Evolutionary conservation across 139 green algal species (phyloP).

Genomic region (Closterium sp.): DNA sequence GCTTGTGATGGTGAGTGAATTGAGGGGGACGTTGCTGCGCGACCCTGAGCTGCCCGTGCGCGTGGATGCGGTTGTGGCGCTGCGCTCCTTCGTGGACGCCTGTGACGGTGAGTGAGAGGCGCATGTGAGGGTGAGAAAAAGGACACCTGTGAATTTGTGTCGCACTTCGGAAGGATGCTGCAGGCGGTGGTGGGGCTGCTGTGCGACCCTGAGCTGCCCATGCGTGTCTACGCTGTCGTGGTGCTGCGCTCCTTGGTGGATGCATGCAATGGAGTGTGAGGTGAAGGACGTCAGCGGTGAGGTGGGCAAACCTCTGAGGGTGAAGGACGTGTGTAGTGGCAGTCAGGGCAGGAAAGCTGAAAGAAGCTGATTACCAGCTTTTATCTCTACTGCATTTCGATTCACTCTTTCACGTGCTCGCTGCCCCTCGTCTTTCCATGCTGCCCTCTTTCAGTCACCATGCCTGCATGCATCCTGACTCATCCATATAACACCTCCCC

Average conservation of each 20-base stretch:
- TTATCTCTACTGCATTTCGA: too few species aligned
- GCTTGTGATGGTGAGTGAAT: slow-evolving; percentile 17
- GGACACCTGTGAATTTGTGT: too few species aligned
- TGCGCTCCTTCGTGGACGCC: slow-evolving; percentile 85
- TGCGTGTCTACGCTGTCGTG: slow-evolving; percentile 76
- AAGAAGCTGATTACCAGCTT: not conserved
- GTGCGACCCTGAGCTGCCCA: slow-evolving; percentile 82
- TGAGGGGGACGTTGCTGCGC: slow-evolving; percentile 48
- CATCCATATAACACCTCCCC: not conserved
- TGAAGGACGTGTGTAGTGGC: too few species aligned
- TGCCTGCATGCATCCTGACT: not conserved
- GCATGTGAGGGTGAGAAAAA: too few species aligned
- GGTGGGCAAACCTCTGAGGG: too few species aligned
- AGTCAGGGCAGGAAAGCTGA: too few species aligned
- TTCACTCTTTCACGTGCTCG: too few species aligned
- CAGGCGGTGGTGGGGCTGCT: slow-evolving; percentile 62
- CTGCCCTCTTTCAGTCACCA: not conserved
- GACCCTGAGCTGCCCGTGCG: slow-evolving; percentile 85
- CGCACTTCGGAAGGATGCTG: slow-evolving; percentile 73
- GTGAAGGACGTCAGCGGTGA: too few species aligned
- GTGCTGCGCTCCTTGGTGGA: slow-evolving; percentile 87
- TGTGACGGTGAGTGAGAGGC: slow-evolving; percentile 56
- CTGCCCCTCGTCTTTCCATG: too few species aligned
- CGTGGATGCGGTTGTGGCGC: slow-evolving; percentile 74
- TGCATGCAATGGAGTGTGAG: slow-evolving; percentile 11